Conservation (phyloP, 2,329 filamentous ascomycete genomes). For the Penicillium palitans region DNA sequence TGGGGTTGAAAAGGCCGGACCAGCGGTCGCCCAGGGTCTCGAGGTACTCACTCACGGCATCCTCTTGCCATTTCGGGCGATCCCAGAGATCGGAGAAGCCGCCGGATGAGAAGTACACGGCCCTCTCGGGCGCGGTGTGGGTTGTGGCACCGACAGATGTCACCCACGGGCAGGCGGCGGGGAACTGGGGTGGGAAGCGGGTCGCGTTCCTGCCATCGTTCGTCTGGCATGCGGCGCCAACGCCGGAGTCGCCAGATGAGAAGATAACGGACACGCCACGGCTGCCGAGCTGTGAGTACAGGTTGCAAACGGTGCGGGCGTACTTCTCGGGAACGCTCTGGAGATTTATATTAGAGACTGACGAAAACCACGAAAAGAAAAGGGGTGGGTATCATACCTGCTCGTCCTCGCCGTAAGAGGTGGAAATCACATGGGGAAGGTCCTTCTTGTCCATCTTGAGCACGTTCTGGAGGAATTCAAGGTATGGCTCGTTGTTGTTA, state of each 20-base stretch:
- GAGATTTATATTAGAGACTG: not conserved
- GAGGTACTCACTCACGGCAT: slow-evolving; percentile 40
- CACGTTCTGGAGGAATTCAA: slow-evolving; percentile 37
- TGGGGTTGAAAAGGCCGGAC: slow-evolving; percentile 34
- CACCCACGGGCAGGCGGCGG: slow-evolving; percentile 40
- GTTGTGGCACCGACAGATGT: slow-evolving; percentile 48
- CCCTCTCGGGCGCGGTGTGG: slow-evolving; percentile 39
- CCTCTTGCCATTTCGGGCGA: slow-evolving; percentile 35
- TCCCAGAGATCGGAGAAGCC: slow-evolving; percentile 45
- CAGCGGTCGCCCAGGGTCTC: slow-evolving; percentile 27
- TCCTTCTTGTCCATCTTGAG: slow-evolving; percentile 32
- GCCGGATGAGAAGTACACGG: slow-evolving; percentile 43
- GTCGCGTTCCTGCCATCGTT: slow-evolving; percentile 39
- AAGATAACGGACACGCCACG: slow-evolving; percentile 52
- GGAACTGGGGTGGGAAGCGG: slow-evolving; percentile 47
- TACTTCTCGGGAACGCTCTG: slow-evolving; percentile 40
- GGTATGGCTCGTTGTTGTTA: slow-evolving; percentile 51
- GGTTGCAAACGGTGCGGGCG: slow-evolving; percentile 43
- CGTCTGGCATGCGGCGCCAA: slow-evolving; percentile 38
- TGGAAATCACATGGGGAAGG: slow-evolving; percentile 42
- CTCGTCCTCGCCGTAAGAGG: slow-evolving; percentile 45
- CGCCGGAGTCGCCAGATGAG: slow-evolving; percentile 52
- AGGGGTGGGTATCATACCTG: slow-evolving; percentile 27
- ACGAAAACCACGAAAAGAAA: not conserved
- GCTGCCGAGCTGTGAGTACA: slow-evolving; percentile 52